Percentiles rank a stretch among this genome's conserved stretches.
These are phyloP conservation scores for Quercus aquifolioides DNA, from an alignment of 306 rosid species.

Conservation along the genomic window DNA sequence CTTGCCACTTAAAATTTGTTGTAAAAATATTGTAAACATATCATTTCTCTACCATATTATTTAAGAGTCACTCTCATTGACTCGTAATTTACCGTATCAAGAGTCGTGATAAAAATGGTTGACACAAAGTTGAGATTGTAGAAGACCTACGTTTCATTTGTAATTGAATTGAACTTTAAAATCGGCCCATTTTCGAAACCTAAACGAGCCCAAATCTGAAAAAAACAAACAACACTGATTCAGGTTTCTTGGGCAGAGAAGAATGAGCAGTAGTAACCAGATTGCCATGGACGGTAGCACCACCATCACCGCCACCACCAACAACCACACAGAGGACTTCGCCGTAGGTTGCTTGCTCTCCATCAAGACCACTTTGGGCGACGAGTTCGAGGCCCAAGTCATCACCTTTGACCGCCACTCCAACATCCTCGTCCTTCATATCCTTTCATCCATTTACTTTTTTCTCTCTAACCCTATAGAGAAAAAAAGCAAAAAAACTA, in stretches of 20 bases:
- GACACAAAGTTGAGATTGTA: too few relatives aligned
- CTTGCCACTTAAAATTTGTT: too few relatives aligned
- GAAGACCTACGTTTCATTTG: too few relatives aligned
- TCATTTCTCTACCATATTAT: too few relatives aligned
- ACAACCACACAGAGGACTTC: conserved; percentile 52
- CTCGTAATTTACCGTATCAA: too few relatives aligned
- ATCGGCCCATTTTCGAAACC: background rate
- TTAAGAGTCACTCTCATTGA: too few relatives aligned
- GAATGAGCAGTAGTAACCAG: background rate
- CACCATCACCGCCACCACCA: too few relatives aligned
- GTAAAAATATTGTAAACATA: too few relatives aligned
- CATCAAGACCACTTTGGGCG: conserved; percentile 82
- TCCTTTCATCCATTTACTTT: conserved; percentile 21
- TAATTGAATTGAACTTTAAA: too few relatives aligned
- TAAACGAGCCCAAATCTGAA: background rate
- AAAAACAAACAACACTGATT: background rate
- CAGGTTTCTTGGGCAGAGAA: background rate
- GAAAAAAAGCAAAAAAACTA: background rate
- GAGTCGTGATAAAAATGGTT: too few relatives aligned
- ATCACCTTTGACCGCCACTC: conserved; percentile 79
- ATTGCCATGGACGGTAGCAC: conserved; percentile 56
- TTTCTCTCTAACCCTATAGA: conserved; percentile 1
- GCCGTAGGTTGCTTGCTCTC: conserved; percentile 73
- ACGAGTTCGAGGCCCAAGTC: conserved; percentile 81
- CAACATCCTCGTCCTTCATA: conserved; percentile 83